These are phyloP conservation scores for Paspalum vaginatum DNA, from an alignment of 176 grass and related monocot genomes.

Conservation along the genomic window DNA sequence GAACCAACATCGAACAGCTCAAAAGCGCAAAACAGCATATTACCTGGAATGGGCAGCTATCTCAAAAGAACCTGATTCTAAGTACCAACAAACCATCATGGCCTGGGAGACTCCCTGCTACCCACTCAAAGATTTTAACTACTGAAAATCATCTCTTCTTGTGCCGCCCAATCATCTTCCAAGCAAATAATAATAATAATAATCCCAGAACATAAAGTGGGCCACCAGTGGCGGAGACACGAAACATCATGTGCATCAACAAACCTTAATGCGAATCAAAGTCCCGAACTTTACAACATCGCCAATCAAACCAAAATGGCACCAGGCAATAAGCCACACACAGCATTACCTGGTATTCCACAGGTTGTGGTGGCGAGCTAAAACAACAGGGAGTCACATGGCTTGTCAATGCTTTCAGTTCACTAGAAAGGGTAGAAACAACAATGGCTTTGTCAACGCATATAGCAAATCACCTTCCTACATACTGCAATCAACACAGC, in stretches of 20 bases:
- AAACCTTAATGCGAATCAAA: slow-evolving; percentile 10
- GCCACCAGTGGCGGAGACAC: neutral
- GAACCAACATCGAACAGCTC: neutral
- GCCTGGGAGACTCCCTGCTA: neutral
- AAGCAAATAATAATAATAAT: slow-evolving; percentile 8
- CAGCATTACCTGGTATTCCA: slow-evolving; percentile 23
- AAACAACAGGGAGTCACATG: neutral
- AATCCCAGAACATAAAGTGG: neutral
- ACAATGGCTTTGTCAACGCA: neutral
- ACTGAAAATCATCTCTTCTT: neutral
- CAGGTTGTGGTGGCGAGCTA: neutral
- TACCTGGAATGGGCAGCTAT: neutral
- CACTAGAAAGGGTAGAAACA: neutral
- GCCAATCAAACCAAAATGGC: neutral
- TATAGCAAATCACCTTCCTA: slow-evolving; percentile 46
- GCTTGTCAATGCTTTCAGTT: slow-evolving; percentile 26
- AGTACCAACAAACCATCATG: neutral
- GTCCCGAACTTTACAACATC: slow-evolving; percentile 2
- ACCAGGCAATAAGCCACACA: neutral
- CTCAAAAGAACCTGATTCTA: neutral
- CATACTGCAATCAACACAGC: slow-evolving; percentile 35
- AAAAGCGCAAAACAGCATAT: neutral
- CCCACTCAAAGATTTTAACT: neutral
- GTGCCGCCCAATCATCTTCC: neutral
- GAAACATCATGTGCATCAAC: neutral